Evolutionary conservation across 2,329 filamentous ascomycete species (phyloP).

Genomic region (Epichloe brachyelytri): DNA sequence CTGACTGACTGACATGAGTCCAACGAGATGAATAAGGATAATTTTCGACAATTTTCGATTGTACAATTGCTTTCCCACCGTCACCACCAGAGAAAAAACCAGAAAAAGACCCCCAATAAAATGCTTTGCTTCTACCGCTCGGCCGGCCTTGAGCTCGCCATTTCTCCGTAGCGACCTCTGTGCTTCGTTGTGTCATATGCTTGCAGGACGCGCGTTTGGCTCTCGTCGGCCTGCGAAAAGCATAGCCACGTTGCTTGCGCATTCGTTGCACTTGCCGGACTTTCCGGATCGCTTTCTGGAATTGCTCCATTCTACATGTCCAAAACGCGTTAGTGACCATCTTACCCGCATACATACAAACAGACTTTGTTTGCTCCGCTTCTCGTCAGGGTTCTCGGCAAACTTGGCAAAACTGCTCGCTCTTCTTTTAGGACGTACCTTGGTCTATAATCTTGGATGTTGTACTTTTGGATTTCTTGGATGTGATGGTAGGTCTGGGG

Average conservation of each 20-base stretch:
- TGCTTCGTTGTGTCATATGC: slow-evolving; percentile 94
- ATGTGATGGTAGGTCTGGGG: slow-evolving; percentile 96
- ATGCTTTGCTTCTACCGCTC: slow-evolving; percentile 9
- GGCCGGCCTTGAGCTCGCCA: slow-evolving; percentile 44
- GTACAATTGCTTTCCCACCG: slow-evolving; percentile 1
- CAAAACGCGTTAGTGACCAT: too few relatives aligned
- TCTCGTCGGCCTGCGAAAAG: slow-evolving; percentile 94
- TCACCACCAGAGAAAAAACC: background rate
- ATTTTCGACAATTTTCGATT: background rate
- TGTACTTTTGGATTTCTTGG: slow-evolving; percentile 99
- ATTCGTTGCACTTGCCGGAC: slow-evolving; percentile 96
- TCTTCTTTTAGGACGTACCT: slow-evolving; percentile 41
- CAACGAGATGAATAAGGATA: background rate
- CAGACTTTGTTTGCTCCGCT: too few relatives aligned
- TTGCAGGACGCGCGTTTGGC: slow-evolving; percentile 86
- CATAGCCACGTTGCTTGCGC: slow-evolving; percentile 97
- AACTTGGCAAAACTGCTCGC: too few relatives aligned
- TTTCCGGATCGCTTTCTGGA: slow-evolving; percentile 98
- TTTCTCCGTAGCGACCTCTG: slow-evolving; percentile 88
- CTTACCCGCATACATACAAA: too few relatives aligned
- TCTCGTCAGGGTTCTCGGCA: too few relatives aligned
- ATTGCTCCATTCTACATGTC: slow-evolving; percentile 78
- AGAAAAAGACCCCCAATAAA: background rate
- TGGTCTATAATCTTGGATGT: slow-evolving; percentile 96
- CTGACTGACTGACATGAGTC: too few relatives aligned